Base-by-base conservation (phyloP, 2,329 filamentous ascomycete species). In the Ascochyta lentis region DNA sequence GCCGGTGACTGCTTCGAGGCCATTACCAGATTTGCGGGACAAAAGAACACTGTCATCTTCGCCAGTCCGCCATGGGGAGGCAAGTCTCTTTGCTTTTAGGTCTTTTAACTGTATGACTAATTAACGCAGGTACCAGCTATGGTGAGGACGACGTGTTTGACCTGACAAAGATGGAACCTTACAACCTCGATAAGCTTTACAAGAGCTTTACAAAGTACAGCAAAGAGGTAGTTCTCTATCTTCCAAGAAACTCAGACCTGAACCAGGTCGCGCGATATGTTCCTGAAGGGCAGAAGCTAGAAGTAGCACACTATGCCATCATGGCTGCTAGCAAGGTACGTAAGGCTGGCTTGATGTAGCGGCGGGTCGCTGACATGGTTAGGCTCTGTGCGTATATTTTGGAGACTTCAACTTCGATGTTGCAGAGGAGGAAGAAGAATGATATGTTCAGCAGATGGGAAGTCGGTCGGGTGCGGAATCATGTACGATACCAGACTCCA, bases 121-220 rank as follows among this genome's bases (percentile, higher is more conserved):
- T 26, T 8, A 15, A 13, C 13, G 9, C 49, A 87, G 85, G 85
- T 0, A 87, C 87, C 1, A 81, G 82, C 35, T 91, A 91, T 68
- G 82, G 79, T 19, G 80, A 79, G 12, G 83, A 85, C 34, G 80
- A 89, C 34, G 83, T 99, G 5, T 98, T 98, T 69, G 88, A 97
- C 69, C 79, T 98, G 48, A 83, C 83, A 48, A 87, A 83, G 13
- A 98, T 99, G 95, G 83, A 93, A 75, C 95, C 95, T 0, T 99
- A 99, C 71, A 89, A 78, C n/a, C 76, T 79, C 15, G 77, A 73
- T 2, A 71, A 72, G 45, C 73, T 78, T 45, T 81, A 79, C 57
- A 74, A 71, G 34, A 74, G 68, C 50, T 66, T 80, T 63, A 58
- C 69, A 37, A 61, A 71, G 60, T 57, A 67, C 43, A 69, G 61